Base-by-base conservation (phyloP, 352 stramenopile species). In the Pythium chondricola region DNA sequence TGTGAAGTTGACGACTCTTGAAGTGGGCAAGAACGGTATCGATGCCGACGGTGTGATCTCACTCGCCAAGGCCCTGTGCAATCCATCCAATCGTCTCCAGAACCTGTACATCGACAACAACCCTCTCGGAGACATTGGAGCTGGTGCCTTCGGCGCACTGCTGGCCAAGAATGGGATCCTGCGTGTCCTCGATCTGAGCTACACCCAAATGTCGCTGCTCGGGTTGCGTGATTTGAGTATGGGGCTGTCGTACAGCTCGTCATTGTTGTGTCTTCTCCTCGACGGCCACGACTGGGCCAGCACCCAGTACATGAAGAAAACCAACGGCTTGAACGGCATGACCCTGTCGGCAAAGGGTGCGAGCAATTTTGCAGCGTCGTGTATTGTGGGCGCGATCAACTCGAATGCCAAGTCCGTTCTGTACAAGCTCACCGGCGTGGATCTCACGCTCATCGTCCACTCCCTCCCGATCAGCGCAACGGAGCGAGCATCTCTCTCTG, bases 41-140 rank as follows among this genome's bases (percentile, higher is more conserved):
- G 75, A 85, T 36, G 54, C 69, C n/a, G 74, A 81, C 32, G 81
- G 81, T 31, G 78, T 69, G 35, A 64, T 88, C 26, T 70, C 70
- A 22, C 49, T 92, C n/a, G 81, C 81, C 39, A 73, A 84, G 40
- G 79, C 76, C 32, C 60, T 92, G 14, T 81, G 70, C 30, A 56
- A 46, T n/a, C 40, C 44, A 0, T 17, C 39, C n/a, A 79, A 82
- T 30, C 52, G 48, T 20, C 53, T 92, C n/a, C 72, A 88, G 55
- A 92, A 89, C 36, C 60, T 92, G 40, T 92, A 92, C 50, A 61
- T 92, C 24, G 81, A 92, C 56, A 85, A 89, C 54, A 92, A 92
- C 47, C 77, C 77, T n/a, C 58, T 92, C n/a, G 81, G 81, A 9
- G 81, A 92, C 41, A 63, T 68, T 13, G 78, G 77, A 9, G 81